Conservation (phyloP, 768 basidiomycete genomes). For the Suillus discolor region DNA sequence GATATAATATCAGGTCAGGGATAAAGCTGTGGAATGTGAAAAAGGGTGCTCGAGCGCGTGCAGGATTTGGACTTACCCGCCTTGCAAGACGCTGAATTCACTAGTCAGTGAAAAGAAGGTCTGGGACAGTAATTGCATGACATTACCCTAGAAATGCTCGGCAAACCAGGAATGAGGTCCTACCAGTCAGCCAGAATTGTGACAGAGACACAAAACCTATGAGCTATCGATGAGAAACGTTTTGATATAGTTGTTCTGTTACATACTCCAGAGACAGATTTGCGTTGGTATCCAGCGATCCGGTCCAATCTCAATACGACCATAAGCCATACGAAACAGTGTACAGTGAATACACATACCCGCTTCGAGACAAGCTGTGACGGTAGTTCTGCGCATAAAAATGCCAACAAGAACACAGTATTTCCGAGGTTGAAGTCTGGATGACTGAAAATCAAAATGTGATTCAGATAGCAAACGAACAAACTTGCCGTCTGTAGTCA, state of each 20-base stretch:
- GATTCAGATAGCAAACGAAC: conserved; percentile 13
- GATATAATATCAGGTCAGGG: conserved; percentile 61
- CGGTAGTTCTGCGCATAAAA: conserved; percentile 59
- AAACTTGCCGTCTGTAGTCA: conserved; percentile 49
- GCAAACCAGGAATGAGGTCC: conserved; percentile 49
- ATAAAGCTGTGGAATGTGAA: conserved; percentile 43
- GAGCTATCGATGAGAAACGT: not conserved
- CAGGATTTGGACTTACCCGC: conserved; percentile 35
- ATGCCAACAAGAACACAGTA: conserved; percentile 51
- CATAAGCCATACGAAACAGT: not conserved
- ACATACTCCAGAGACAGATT: conserved; percentile 53
- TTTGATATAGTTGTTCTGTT: not conserved
- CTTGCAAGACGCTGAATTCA: conserved; percentile 42
- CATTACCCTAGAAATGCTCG: conserved; percentile 50
- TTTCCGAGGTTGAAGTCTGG: conserved; percentile 61
- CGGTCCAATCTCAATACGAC: conserved; percentile 49
- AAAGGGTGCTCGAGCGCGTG: not conserved
- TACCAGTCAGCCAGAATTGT: conserved; percentile 62
- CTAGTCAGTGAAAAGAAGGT: conserved; percentile 1
- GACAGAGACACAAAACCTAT: conserved; percentile 45
- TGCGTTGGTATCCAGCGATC: conserved; percentile 67
- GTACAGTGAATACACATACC: conserved; percentile 30
- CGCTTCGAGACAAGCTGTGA: conserved; percentile 65
- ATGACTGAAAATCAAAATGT: not conserved
- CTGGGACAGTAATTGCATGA: not conserved